Base-by-base conservation (phyloP, 495 filamentous ascomycete species). In the Annulohypoxylon nitens region DNA sequence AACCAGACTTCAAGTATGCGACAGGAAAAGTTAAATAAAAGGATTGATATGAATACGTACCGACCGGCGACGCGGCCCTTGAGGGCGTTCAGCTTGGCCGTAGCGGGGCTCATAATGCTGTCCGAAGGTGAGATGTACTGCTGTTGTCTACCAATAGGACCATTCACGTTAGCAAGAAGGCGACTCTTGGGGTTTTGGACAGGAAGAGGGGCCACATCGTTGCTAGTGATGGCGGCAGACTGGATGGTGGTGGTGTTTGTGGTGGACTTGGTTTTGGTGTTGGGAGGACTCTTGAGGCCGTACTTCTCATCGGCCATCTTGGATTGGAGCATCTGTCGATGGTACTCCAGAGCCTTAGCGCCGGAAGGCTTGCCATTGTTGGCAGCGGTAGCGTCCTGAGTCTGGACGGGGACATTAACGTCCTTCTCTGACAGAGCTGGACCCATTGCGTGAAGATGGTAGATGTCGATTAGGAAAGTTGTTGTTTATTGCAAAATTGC, bases 61-160 rank as follows among this genome's bases (percentile, higher is more conserved):
- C 91, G 92, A 73, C 81, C 80, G 74, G 92, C 91, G 41, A 91
- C 90, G 86, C 95, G 95, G 78, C 88, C 91, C 84, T 94, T 93
- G 78, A 95, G 89, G 53, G 92, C 90, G 60, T 85, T 91, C 75
- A 98, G 82, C 82, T 98, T 98, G 82, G 92, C 91, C n/a, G 93
- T 94, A 81, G 93, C 95, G 14, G 95, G 95, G 69, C 91, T 94
- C 91, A 97, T 91, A 82, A 98, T 93, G 78, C 89, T 91, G 77
- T 98, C 95, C 10, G 93, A 96, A 0, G 95, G 95, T n/a, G 93
- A 96, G 78, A 97, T 84, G 82, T 97, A 98, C 66, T 87, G 82
- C 75, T 89, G 87, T 55, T 75, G 74, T 68, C 85, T 88, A 66
- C 23, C 33, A 58, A 23, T 11, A 41, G 61, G 53, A 51, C 54